Percentiles rank a stretch among this genome's conserved stretches.
Evolutionary conservation across 305 asterid species (phyloP).

Genomic region (Lippia alba): DNA sequence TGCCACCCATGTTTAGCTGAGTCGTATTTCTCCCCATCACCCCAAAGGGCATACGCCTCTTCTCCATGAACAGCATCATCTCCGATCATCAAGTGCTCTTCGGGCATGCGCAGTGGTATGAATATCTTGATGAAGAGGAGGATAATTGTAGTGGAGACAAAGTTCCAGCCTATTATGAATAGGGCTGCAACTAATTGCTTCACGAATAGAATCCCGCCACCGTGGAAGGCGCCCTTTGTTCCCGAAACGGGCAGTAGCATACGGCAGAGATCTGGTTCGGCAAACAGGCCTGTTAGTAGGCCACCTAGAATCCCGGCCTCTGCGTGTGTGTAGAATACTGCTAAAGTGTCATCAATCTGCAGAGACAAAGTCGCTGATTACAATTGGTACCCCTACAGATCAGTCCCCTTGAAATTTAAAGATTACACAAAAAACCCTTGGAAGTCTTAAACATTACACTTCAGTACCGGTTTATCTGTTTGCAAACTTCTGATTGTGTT

Average conservation of each 20-base stretch:
- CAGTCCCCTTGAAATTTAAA: too few relatives aligned
- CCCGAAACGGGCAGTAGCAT: slow-evolving; percentile 61
- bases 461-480: too few relatives aligned
- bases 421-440: too few relatives aligned
- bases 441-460: too few relatives aligned
- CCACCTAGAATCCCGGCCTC: slow-evolving; percentile 85
- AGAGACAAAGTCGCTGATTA: not conserved
- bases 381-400: too few relatives aligned
- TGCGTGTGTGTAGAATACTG: slow-evolving; percentile 82
- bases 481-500: too few relatives aligned
- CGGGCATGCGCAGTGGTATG: slow-evolving; percentile 78
- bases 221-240: slow-evolving; percentile 73
- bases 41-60: slow-evolving; percentile 88
- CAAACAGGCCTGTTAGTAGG: slow-evolving; percentile 68
- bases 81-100: slow-evolving; percentile 75
- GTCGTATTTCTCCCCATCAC: slow-evolving; percentile 83
- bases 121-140: slow-evolving; percentile 53
- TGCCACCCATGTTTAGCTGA: slow-evolving; percentile 67
- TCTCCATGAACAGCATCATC: slow-evolving; percentile 92
- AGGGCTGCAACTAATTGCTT: slow-evolving; percentile 76
- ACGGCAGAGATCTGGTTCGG: slow-evolving; percentile 67
- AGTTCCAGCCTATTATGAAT: slow-evolving; percentile 70
- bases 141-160: slow-evolving; percentile 56
- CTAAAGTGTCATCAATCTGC: slow-evolving; percentile 80
- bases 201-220: slow-evolving; percentile 53